Base-by-base conservation (phyloP, 441 rosid genomes). In the Pelargonium fulgidum region DNA sequence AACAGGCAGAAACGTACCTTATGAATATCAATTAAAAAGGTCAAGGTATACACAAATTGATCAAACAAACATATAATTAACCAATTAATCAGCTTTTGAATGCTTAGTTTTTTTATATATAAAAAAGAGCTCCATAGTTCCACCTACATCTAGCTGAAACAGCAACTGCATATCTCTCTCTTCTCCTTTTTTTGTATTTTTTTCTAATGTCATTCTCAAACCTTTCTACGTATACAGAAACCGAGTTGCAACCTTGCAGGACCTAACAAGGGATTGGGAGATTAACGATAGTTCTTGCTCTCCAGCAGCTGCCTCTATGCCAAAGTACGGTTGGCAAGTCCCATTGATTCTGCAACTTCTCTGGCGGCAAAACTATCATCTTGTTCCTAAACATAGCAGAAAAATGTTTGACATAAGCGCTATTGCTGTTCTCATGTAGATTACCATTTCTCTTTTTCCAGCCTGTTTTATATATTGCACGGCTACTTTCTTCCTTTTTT, bases 311-410 rank as follows among this genome's bases (percentile, higher is more conserved):
- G 20, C 58, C 17, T 54, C 61, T 54, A 82, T 22, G 83, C 87
- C 50, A 89, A 79, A 59, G 77, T 81, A 3, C 77, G 76, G 67
- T 72, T 84, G 33, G 87, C 16, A 62, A 91, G 88, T 73, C 88
- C 98, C 96, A 90, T 85, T 12, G 93, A 82, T 75, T 79, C 81
- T 1, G 90, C 94, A 22, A 86, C 86, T 80, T 90, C 98, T 77
- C 80, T 80, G 12, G 89, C 97, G 62, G 96, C 73, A 64, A 84
- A 64, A 72, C 68, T 72, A 67, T 92, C 96, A 5, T 84, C 98
- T 92, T 89, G 92, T 77, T 83, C 99, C 99, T 94, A 78, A 75
- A 74, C 16, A 45, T 59, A 12, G 47, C 59, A 68, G 61, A 26
- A 19, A 69, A 62, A 12, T 33, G 39, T 33, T 5, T 33, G 39